Evolutionary conservation across 1,139 yeast genomes (phyloP).

Genomic region (Taphrina sp.): DNA sequence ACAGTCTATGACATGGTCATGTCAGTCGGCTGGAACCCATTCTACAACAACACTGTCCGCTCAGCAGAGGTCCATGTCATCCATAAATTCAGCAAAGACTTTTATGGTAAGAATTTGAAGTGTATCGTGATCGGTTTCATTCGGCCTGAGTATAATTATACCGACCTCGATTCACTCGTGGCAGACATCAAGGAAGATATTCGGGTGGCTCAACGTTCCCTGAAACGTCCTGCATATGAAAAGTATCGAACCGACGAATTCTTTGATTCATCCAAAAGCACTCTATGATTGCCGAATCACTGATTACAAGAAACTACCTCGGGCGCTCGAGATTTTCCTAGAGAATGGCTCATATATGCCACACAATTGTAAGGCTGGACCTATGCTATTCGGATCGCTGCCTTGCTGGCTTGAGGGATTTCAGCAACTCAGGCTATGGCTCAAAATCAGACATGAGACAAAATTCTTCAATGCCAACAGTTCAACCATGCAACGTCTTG

Average conservation of each 20-base stretch:
- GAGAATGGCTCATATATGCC: too few species aligned
- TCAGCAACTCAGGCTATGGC: too few species aligned
- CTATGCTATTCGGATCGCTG: not conserved
- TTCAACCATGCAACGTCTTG: too few species aligned
- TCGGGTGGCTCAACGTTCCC: slow-evolving; percentile 57
- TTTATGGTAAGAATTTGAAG: slow-evolving; percentile 77
- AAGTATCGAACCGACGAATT: slow-evolving; percentile 28
- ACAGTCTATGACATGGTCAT: slow-evolving; percentile 80
- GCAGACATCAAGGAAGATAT: slow-evolving; percentile 82
- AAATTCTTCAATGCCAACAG: too few species aligned
- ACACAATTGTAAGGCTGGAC: not conserved
- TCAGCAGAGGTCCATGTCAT: slow-evolving; percentile 84
- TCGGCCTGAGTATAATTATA: slow-evolving; percentile 85
- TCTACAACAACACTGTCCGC: slow-evolving; percentile 70
- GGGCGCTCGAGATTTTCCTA: too few species aligned
- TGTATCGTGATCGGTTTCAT: slow-evolving; percentile 80
- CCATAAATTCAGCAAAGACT: slow-evolving; percentile 63
- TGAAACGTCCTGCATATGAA: slow-evolving; percentile 41
- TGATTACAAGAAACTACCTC: too few species aligned
- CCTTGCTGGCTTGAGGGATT: not conserved
- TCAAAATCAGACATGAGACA: too few species aligned
- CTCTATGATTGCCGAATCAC: too few species aligned
- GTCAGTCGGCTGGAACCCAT: slow-evolving; percentile 97
- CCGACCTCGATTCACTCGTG: slow-evolving; percentile 68
- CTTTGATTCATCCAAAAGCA: too few species aligned